These are phyloP conservation scores for Scytalidium lignicola DNA, from an alignment of 2,329 filamentous ascomycete species.

Conservation along the genomic window DNA sequence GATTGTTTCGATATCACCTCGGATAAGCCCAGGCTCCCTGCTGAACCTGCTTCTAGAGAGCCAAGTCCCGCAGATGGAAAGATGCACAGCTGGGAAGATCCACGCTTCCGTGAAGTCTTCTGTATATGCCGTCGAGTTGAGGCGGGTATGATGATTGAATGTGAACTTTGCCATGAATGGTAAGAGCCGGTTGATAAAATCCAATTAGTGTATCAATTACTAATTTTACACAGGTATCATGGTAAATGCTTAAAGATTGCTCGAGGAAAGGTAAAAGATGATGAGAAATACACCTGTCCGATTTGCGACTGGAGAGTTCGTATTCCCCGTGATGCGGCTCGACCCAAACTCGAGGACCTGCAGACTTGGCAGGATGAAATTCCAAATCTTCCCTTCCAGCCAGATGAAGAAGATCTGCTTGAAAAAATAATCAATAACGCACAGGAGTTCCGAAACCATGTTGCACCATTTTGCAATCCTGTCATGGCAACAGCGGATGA, in stretches of 20 bases:
- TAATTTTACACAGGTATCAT: conserved; percentile 65
- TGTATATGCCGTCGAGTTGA: conserved; percentile 93
- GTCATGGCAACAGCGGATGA: conserved; percentile 78
- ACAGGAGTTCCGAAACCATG: conserved; percentile 75
- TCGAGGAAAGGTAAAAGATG: conserved; percentile 94
- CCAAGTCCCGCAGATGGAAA: conserved; percentile 56
- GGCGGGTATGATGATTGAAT: conserved; percentile 99
- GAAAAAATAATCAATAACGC: conserved; percentile 84
- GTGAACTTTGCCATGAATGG: conserved; percentile 97
- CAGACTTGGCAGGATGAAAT: conserved; percentile 82
- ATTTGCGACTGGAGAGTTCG: conserved; percentile 97
- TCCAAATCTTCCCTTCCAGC: conserved; percentile 77
- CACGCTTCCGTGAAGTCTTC: conserved; percentile 73
- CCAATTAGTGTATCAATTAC: neutral
- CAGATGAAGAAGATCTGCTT: conserved; percentile 86
- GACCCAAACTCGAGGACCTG: conserved; percentile 90
- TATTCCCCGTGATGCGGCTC: conserved; percentile 91
- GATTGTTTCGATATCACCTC: conserved; percentile 83
- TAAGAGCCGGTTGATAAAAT: conserved; percentile 38
- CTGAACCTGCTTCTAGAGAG: conserved; percentile 86
- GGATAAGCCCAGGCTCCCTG: conserved; percentile 83
- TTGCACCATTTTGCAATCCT: conserved; percentile 75
- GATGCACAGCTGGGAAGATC: conserved; percentile 53
- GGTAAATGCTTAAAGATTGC: conserved; percentile 98
- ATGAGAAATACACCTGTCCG: conserved; percentile 96